Evolutionary conservation across 1,284 basidiomycete species (phyloP), one percentile per base, ranked within the genome.

Genomic region (Ganoderma sinense): DNA sequence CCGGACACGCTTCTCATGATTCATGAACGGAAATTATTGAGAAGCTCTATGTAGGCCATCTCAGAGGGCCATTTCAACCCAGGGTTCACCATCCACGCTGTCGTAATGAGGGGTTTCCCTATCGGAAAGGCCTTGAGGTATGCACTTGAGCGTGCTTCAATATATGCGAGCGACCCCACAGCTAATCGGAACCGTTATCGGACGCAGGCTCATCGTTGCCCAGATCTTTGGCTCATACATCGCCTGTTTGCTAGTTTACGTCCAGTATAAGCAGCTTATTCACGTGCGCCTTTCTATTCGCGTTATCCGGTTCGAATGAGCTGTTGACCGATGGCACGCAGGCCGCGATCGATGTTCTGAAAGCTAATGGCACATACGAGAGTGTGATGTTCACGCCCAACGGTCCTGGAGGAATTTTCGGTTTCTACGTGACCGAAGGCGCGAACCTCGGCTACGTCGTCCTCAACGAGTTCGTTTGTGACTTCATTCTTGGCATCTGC

Each of bases 11-110:
- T 45, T 29, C 43, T n/a, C 62, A n/a, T 29, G 31, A 20, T 23
- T 20, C n/a, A 26, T 43, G 18, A 16, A 45, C 23, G 23, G 40
- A 62, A 16, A 31, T n/a, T 36, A 31, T 31, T 36, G 39, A 23
- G 29, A 36, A 33, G 62, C 29, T 51, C 31, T 16, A 33, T 31
- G 23, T 39, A 77, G 76, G 75, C 85, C 8, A 87, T 89, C 2
- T 92, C 90, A 18, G 88, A 87, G 14, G 89, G 90, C 8, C 90
- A 92, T 75, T 87, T 92, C 78, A 90, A 86, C 75, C 89, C 90
- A 26, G 82, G 85, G 64, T 82, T 93, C 41, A 90, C 91, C 11
- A 82, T 92, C 64, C 79, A 85, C 7, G 82, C 86, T 65, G 79
- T 85, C 20, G 31, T 91, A 16, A 89, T 88, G 81, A 84, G 81